Conservation (phyloP, 192 early-diverging fungal species). For the Diversispora eburnea region DNA sequence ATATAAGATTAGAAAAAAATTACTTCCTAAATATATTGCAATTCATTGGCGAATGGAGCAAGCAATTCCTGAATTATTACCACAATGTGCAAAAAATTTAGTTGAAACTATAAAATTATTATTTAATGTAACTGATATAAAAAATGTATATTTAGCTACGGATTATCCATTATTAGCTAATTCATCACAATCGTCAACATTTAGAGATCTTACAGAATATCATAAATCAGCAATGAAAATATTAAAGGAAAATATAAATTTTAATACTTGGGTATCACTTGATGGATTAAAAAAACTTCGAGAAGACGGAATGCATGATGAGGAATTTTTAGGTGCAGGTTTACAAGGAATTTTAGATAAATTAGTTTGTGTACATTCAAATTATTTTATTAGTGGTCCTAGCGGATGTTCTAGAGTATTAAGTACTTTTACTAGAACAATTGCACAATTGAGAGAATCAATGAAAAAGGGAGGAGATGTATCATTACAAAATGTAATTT, state of each 20-base stretch:
- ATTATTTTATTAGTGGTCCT: constrained; percentile 4
- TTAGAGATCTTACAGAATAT: background rate
- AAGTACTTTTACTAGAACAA: background rate
- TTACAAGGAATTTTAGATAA: constrained; percentile 10
- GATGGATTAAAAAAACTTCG: background rate
- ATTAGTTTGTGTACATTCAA: background rate
- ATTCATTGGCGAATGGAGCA: constrained; percentile 23
- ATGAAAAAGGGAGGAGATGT: background rate
- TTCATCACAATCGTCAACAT: background rate
- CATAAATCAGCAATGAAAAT: background rate
- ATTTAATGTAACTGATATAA: background rate
- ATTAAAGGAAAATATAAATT: background rate
- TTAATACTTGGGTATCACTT: background rate
- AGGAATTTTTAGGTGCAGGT: background rate
- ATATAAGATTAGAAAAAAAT: background rate
- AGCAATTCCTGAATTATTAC: background rate
- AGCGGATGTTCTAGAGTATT: background rate
- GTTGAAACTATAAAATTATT: background rate
- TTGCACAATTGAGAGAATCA: background rate
- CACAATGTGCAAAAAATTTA: background rate
- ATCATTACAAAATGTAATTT: background rate
- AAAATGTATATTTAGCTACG: constrained; percentile 28
- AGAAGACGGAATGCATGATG: background rate
- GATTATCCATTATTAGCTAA: constrained; percentile 20
- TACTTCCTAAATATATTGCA: background rate